A percentile compares a stretch with the other conserved stretches of the same genome.
Evolutionary conservation across 495 filamentous ascomycete genomes (phyloP).

Genomic region (Penicillium robsamsonii): DNA sequence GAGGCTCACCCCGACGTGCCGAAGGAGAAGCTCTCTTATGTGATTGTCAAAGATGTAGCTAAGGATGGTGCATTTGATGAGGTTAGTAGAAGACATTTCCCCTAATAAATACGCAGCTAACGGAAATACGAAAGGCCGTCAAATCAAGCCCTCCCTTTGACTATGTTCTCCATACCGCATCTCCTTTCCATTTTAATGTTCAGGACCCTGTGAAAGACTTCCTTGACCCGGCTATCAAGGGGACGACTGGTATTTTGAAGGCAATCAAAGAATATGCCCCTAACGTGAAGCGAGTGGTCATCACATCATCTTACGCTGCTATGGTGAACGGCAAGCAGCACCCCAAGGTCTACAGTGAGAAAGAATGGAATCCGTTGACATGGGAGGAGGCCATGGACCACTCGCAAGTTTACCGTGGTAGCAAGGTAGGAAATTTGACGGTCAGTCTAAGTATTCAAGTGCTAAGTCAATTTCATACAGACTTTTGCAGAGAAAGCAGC

Average conservation of each 20-base stretch:
- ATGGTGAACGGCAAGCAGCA: conserved; percentile 56
- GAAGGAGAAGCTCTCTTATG: conserved; percentile 67
- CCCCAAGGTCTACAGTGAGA: conserved; percentile 62
- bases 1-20: conserved; percentile 58
- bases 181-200: conserved; percentile 75
- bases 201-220: conserved; percentile 76
- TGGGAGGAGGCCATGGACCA: conserved; percentile 60
- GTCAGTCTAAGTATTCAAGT: neutral
- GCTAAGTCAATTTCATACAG: conserved; percentile 16
- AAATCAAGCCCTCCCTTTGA: conserved; percentile 72
- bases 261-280: conserved; percentile 74
- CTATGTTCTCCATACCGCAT: conserved; percentile 84
- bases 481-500: conserved; percentile 67
- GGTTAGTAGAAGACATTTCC: conserved; percentile 29
- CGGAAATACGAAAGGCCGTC: conserved; percentile 46
- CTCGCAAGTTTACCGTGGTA: conserved; percentile 64
- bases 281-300: conserved; percentile 73
- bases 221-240: conserved; percentile 79
- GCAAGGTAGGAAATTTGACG: conserved; percentile 45
- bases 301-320: conserved; percentile 84
- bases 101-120: neutral
- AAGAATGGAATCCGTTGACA: conserved; percentile 83
- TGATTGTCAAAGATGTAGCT: conserved; percentile 82
- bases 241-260: conserved; percentile 76
- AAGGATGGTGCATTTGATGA: conserved; percentile 73